A percentile compares a stretch with the other conserved stretches of the same genome.
Evolutionary conservation across 202 grass and related monocot species (phyloP).

Genomic region (Bolboschoenoplectus hybrid): DNA sequence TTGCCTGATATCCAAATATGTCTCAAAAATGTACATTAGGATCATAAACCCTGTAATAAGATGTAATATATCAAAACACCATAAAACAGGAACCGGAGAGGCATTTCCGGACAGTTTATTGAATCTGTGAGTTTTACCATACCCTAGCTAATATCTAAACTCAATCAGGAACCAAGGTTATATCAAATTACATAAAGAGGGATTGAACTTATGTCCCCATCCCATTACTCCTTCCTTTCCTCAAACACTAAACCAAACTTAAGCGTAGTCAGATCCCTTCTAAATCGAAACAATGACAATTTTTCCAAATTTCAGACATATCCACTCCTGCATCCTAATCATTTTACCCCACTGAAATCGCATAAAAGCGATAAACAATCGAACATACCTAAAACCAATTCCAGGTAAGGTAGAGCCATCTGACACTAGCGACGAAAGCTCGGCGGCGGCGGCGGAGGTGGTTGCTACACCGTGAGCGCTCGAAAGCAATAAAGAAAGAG

Average conservation of each 20-base stretch:
- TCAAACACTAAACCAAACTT: background rate
- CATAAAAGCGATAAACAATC: slow-evolving; percentile 27
- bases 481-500: background rate
- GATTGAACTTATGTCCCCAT: background rate
- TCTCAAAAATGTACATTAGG: slow-evolving; percentile 91
- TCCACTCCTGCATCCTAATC: slow-evolving; percentile 7
- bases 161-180: background rate
- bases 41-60: slow-evolving; percentile 89
- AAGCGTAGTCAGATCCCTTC: slow-evolving; percentile 8
- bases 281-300: slow-evolving; percentile 41
- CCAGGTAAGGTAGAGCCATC: slow-evolving; percentile 85
- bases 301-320: slow-evolving; percentile 49
- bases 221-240: background rate
- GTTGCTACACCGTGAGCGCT: background rate
- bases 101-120: slow-evolving; percentile 13
- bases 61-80: background rate
- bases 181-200: background rate
- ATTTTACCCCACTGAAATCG: background rate
- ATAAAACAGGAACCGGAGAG: slow-evolving; percentile 6
- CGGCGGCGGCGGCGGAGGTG: slow-evolving; percentile 8
- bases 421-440: slow-evolving; percentile 23
- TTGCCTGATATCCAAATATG: slow-evolving; percentile 90
- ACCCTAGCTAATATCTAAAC: background rate
- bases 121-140: slow-evolving; percentile 7
- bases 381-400: slow-evolving; percentile 71